phyloP scores from a whole-genome alignment of 805 yeast genomes.

The Ogataea zsoltii region DNA sequence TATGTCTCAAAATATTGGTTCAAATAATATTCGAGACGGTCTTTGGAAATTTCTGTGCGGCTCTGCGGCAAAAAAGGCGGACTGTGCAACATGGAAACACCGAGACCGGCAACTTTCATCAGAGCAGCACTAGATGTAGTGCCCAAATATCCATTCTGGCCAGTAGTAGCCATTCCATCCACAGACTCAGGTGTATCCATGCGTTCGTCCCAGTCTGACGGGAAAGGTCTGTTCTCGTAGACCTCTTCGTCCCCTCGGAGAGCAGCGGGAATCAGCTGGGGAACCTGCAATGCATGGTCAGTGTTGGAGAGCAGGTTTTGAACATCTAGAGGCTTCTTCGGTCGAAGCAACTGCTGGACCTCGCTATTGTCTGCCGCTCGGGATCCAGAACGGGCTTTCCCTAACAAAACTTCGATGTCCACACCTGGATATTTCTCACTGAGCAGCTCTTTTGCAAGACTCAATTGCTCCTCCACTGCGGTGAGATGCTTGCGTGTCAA shows the following conservation, averaged over 20 bases:
- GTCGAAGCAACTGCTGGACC: no score
- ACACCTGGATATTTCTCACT: constrained; percentile 4
- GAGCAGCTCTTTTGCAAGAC: constrained; percentile 10
- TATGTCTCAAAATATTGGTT: constrained; percentile 16
- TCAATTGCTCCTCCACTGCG: constrained; percentile 16
- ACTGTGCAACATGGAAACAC: neutral
- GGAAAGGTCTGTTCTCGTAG: neutral
- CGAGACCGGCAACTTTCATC: constrained; percentile 6
- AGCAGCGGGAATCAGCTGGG: constrained; percentile 14
- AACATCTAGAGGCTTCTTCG: no score
- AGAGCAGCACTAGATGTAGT: constrained; percentile 16
- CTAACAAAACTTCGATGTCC: constrained; percentile 9
- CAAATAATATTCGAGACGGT: constrained; percentile 13
- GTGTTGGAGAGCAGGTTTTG: neutral
- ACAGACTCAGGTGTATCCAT: neutral
- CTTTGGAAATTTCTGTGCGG: neutral
- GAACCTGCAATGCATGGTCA: constrained; percentile 2
- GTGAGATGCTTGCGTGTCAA: constrained; percentile 19
- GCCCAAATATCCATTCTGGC: constrained; percentile 18
- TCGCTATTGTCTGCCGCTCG: no score
- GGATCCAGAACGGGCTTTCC: no score
- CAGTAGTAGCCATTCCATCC: constrained; percentile 22
- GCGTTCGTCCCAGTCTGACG: constrained; percentile 1
- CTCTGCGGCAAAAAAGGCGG: neutral
- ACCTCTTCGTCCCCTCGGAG: constrained; percentile 14